phyloP scores from a whole-genome alignment of 2,329 filamentous ascomycete species.

The Thelonectria olida region DNA sequence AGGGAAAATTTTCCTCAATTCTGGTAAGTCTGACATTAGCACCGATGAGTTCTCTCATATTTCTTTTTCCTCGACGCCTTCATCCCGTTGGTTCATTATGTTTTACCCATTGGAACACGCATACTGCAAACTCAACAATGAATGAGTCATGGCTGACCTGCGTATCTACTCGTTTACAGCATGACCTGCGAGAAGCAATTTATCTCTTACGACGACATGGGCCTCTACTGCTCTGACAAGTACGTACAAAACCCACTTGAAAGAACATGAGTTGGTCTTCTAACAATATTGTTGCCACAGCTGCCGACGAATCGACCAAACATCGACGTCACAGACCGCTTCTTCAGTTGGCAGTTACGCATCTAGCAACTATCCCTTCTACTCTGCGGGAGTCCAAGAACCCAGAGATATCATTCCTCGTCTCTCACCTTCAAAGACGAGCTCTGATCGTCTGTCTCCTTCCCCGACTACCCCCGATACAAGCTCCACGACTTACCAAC shows the following conservation, averaged over 20 bases:
- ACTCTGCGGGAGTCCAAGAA: constrained; percentile 57
- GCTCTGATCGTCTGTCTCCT: constrained; percentile 62
- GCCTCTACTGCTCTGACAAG: constrained; percentile 71
- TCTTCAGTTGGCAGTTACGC: constrained; percentile 44
- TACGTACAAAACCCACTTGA: constrained; percentile 51
- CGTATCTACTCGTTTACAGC: constrained; percentile 51
- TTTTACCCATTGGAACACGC: constrained; percentile 23
- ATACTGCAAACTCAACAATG: not conserved
- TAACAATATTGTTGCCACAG: constrained; percentile 47
- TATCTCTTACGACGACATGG: constrained; percentile 64
- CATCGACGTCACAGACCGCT: constrained; percentile 43
- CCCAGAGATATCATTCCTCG: constrained; percentile 71
- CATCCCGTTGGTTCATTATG: constrained; percentile 23
- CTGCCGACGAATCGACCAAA: constrained; percentile 64
- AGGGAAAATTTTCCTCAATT: constrained; percentile 72
- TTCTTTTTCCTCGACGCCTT: constrained; percentile 18
- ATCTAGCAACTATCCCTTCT: constrained; percentile 54
- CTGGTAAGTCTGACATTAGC: constrained; percentile 60
- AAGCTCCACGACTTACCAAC: constrained; percentile 45
- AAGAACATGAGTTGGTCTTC: constrained; percentile 23
- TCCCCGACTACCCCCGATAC: constrained; percentile 59
- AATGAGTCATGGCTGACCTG: constrained; percentile 33
- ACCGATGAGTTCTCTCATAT: not conserved
- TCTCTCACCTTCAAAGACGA: constrained; percentile 69
- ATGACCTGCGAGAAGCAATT: constrained; percentile 76